Evolutionary conservation across 495 filamentous ascomycete species (phyloP).

Genomic region (Hypoxylon cercidicola): DNA sequence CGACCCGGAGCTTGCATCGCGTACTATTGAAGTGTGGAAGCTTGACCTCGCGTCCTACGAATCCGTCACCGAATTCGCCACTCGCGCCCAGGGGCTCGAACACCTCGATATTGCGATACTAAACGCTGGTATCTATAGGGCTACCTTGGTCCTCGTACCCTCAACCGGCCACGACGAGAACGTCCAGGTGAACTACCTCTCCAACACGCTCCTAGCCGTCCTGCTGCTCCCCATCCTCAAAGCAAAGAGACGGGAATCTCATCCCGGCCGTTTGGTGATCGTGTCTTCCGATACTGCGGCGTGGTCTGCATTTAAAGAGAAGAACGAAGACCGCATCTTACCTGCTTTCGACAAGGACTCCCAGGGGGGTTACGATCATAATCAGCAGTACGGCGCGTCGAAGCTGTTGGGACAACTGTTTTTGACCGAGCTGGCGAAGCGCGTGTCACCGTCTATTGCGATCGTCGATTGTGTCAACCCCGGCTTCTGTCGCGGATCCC

Average conservation of each 20-base stretch:
- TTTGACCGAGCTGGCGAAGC: conserved; percentile 48
- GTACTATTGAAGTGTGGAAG: conserved; percentile 56
- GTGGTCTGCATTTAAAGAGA: conserved; percentile 48
- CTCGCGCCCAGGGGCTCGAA: conserved; percentile 43
- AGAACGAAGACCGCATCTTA: conserved; percentile 42
- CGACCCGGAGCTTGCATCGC: not conserved
- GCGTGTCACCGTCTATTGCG: conserved; percentile 27
- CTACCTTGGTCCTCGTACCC: conserved; percentile 1
- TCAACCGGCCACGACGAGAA: conserved; percentile 48
- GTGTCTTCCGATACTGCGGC: conserved; percentile 46
- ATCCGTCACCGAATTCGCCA: conserved; percentile 50
- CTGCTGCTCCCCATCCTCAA: conserved; percentile 51
- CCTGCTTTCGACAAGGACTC: conserved; percentile 44
- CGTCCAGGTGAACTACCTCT: conserved; percentile 55
- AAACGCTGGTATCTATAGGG: conserved; percentile 53
- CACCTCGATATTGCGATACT: conserved; percentile 56
- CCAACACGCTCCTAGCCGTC: conserved; percentile 51
- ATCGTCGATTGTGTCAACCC: conserved; percentile 27
- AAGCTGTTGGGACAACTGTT: conserved; percentile 56
- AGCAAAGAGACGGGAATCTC: no score
- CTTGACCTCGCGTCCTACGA: conserved; percentile 58
- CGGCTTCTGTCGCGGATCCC: conserved; percentile 31
- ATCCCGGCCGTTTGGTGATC: conserved; percentile 48
- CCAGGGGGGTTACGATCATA: not conserved
- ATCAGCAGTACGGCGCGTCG: conserved; percentile 46